Evolutionary conservation across 371 early-diverging fungal genomes (phyloP).

Genomic region (Lichtheimia ornata): DNA sequence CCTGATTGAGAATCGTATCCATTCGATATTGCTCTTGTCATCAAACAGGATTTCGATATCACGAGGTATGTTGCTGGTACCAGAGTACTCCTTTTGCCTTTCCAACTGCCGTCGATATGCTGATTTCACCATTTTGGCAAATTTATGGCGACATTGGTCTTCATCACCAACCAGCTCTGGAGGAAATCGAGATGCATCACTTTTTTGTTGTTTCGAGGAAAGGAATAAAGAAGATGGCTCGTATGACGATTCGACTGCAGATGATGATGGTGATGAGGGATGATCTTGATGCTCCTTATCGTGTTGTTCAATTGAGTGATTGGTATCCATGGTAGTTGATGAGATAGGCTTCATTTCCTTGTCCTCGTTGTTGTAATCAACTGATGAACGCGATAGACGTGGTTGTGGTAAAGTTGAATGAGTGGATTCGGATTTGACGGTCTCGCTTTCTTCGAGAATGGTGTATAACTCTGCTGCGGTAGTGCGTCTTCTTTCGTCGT

Average conservation of each 20-base stretch:
- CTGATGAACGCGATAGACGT: background rate
- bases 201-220: conserved; percentile 3
- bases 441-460: conserved; percentile 20
- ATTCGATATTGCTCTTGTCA: conserved; percentile 15
- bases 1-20: conserved; percentile 16
- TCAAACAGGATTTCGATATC: conserved; percentile 7
- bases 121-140: conserved; percentile 24
- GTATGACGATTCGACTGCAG: background rate
- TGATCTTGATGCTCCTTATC: background rate
- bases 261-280: conserved; percentile 1
- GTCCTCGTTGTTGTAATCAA: background rate
- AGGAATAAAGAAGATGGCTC: background rate
- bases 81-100: background rate
- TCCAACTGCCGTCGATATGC: conserved; percentile 17
- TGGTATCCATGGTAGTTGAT: background rate
- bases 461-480: conserved; percentile 11
- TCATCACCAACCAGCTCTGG: conserved; percentile 17
- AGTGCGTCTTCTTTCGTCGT: no score
- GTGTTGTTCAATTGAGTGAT: background rate
- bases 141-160: conserved; percentile 19
- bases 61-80: conserved; percentile 1
- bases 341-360: background rate
- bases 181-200: conserved; percentile 1
- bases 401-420: background rate
- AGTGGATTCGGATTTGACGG: background rate